Percentiles rank a stretch among this genome's conserved stretches.
phyloP scores from a whole-genome alignment of 441 rosid genomes.

The Iberis amara region DNA sequence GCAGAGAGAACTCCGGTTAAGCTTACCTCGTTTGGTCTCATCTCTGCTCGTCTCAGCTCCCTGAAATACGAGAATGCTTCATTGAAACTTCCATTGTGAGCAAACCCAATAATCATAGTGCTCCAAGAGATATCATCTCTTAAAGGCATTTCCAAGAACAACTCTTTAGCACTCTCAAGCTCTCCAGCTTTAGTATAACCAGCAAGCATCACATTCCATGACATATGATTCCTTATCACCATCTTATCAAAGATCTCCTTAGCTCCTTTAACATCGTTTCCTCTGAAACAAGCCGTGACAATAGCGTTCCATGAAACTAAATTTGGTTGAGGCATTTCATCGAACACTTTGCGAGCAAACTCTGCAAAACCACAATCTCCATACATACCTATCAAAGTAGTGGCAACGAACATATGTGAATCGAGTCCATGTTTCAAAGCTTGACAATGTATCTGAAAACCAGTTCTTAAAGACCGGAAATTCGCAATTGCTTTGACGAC shows the following conservation, averaged over 20 bases:
- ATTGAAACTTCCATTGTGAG: conserved; percentile 51
- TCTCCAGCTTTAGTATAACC: conserved; percentile 58
- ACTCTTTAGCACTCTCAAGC: conserved; percentile 40
- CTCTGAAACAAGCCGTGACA: conserved; percentile 46
- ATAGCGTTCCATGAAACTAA: conserved; percentile 64
- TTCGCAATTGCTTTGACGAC: conserved; percentile 53
- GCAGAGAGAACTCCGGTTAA: conserved; percentile 76
- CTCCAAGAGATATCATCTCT: conserved; percentile 75
- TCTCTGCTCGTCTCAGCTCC: conserved; percentile 43
- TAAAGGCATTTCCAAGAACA: conserved; percentile 43
- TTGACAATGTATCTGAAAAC: conserved; percentile 64
- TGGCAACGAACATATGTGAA: conserved; percentile 57
- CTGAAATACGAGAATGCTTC: conserved; percentile 54
- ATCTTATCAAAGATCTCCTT: conserved; percentile 39
- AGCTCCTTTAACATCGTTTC: conserved; percentile 39
- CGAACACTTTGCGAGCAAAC: conserved; percentile 53
- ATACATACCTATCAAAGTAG: conserved; percentile 64
- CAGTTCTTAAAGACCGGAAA: conserved; percentile 36
- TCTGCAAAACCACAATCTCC: conserved; percentile 52
- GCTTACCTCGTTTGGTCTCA: conserved; percentile 61
- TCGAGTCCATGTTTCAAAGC: conserved; percentile 48
- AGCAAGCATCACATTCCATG: conserved; percentile 66
- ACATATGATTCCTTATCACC: conserved; percentile 44
- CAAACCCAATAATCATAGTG: conserved; percentile 59
- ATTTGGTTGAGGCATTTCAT: conserved; percentile 53